Evolutionary conservation across 352 stramenopile species (phyloP).

Genomic region (Globisporangium abappressorium): DNA sequence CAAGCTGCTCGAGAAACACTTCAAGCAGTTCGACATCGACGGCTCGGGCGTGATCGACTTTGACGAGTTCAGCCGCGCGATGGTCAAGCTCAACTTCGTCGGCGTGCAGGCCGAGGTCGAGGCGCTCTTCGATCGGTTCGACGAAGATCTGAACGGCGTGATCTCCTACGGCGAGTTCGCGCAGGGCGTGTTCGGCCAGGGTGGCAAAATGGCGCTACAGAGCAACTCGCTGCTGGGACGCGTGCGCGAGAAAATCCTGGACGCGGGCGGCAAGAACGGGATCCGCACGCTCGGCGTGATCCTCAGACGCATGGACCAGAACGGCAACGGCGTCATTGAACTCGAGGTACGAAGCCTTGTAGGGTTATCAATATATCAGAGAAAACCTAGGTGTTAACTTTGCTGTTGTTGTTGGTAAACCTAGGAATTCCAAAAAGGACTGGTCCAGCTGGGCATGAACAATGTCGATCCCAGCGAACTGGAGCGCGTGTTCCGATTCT

Average conservation of each 20-base stretch:
- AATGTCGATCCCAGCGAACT: conserved; percentile 39
- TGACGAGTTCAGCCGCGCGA: conserved; percentile 86
- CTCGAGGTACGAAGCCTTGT: conserved; percentile 31
- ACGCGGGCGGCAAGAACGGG: conserved; percentile 66
- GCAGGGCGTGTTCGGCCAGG: conserved; percentile 38
- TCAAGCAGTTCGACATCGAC: conserved; percentile 76
- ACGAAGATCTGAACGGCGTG: conserved; percentile 75
- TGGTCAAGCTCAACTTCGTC: conserved; percentile 87
- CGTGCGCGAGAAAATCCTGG: conserved; percentile 52
- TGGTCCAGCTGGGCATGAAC: conserved; percentile 44
- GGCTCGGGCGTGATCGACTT: conserved; percentile 74
- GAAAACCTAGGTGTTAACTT: not conserved
- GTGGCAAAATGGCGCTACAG: not conserved
- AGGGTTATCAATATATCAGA: not conserved
- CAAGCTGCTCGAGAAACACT: conserved; percentile 61
- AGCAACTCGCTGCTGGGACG: conserved; percentile 36
- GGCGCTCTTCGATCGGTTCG: conserved; percentile 87
- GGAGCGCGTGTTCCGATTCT: conserved; percentile 58
- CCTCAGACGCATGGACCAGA: conserved; percentile 75
- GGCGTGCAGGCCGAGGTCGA: conserved; percentile 84
- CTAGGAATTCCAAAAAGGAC: conserved; percentile 58
- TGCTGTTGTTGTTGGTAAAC: not conserved
- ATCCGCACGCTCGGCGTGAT: conserved; percentile 68
- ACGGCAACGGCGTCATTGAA: conserved; percentile 71
- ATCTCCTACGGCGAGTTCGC: conserved; percentile 81